phyloP scores from a whole-genome alignment of 352 stramenopile genomes.

The Nothophytophthora sp. region DNA sequence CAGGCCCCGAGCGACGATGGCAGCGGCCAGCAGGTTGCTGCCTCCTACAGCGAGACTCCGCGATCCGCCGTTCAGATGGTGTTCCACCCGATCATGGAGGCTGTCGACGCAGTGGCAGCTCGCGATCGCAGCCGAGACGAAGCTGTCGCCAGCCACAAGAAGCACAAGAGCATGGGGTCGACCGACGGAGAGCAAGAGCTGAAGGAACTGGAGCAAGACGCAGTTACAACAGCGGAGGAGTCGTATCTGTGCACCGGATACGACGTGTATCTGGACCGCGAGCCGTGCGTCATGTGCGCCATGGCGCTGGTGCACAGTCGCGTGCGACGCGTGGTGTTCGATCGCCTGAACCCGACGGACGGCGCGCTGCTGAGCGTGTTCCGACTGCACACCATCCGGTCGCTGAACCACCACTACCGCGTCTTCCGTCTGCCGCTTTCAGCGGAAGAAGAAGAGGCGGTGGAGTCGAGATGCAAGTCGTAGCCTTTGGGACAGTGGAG shows the following conservation, averaged over 20 bases:
- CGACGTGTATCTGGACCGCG: conserved; percentile 82
- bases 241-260: conserved; percentile 91
- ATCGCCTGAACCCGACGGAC: conserved; percentile 43
- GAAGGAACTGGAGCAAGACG: conserved; percentile 8
- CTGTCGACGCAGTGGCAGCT: conserved; percentile 62
- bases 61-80: conserved; percentile 48
- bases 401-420: conserved; percentile 89
- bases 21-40: conserved; percentile 33
- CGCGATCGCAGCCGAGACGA: conserved; percentile 53
- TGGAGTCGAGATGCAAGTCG: no score
- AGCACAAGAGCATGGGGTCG: conserved; percentile 26
- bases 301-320: conserved; percentile 91
- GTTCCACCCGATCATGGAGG: conserved; percentile 74
- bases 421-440: conserved; percentile 58
- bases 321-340: conserved; percentile 78
- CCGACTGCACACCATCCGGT: conserved; percentile 82
- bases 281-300: conserved; percentile 89
- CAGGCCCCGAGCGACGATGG: no score
- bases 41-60: no score
- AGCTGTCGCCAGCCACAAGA: conserved; percentile 25
- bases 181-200: background rate
- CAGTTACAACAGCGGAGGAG: no score
- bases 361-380: conserved; percentile 67
- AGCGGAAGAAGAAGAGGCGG: conserved; percentile 1
- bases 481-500: no score